Conservation (phyloP, 1,139 yeast species). For the Suhomyces terraborum region DNA sequence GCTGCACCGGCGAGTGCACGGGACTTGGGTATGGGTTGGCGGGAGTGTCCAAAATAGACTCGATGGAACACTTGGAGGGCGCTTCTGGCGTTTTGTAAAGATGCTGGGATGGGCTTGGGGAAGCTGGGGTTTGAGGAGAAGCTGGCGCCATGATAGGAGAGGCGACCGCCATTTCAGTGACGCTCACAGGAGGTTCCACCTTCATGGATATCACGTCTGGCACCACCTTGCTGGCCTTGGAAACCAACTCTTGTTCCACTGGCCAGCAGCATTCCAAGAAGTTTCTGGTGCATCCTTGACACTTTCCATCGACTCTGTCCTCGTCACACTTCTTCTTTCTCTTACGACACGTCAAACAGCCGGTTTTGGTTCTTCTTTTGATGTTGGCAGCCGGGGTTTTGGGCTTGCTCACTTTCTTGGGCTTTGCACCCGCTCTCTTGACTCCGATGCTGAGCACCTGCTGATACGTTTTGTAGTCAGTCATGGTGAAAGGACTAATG, state of each 20-base stretch:
- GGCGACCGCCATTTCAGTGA: background rate
- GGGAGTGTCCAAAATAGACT: constrained; percentile 19
- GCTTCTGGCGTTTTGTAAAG: constrained; percentile 1
- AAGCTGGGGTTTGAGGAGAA: background rate
- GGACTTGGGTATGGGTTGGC: constrained; percentile 21
- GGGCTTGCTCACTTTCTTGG: constrained; percentile 22
- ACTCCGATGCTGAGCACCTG: constrained; percentile 43
- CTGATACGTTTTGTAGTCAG: constrained; percentile 44
- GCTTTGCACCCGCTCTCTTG: constrained; percentile 17
- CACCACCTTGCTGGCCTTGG: too few species aligned
- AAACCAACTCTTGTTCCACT: constrained; percentile 6
- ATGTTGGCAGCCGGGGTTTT: constrained; percentile 18
- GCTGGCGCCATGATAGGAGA: constrained; percentile 2
- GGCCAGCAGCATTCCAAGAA: constrained; percentile 45
- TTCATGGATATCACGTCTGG: background rate
- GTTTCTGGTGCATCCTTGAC: constrained; percentile 51
- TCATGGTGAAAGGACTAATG: constrained; percentile 3
- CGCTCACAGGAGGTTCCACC: background rate
- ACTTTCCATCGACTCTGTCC: constrained; percentile 45
- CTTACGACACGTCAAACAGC: constrained; percentile 73
- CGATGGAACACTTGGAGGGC: constrained; percentile 19
- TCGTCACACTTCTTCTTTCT: constrained; percentile 78
- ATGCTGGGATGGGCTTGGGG: constrained; percentile 3
- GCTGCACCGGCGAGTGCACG: constrained; percentile 24
- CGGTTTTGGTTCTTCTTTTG: constrained; percentile 66